These are phyloP conservation scores for Colletotrichum sp. DNA, from an alignment of 2,329 filamentous ascomycete species.

Conservation along the genomic window DNA sequence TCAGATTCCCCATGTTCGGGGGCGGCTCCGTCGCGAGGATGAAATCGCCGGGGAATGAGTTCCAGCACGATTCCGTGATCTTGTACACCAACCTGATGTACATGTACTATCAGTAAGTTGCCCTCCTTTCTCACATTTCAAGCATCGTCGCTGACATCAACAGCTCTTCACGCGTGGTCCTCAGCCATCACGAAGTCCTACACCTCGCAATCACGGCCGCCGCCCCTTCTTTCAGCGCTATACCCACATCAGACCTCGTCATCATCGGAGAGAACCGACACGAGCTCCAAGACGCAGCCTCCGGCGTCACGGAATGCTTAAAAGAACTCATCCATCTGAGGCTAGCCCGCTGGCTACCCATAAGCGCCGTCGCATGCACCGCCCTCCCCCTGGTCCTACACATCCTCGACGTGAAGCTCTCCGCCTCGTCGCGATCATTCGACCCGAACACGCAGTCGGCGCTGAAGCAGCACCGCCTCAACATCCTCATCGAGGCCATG, in stretches of 20 bases:
- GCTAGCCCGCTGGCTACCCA: constrained; percentile 50
- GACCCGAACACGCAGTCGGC: constrained; percentile 37
- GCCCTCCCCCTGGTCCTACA: constrained; percentile 37
- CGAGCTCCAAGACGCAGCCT: constrained; percentile 49
- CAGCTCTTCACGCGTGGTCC: constrained; percentile 46
- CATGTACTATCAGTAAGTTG: constrained; percentile 56
- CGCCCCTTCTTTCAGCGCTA: constrained; percentile 34
- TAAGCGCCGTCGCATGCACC: constrained; percentile 45
- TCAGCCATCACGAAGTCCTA: constrained; percentile 53
- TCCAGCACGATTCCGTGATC: constrained; percentile 45
- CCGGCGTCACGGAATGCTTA: constrained; percentile 48
- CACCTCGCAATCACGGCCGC: constrained; percentile 46
- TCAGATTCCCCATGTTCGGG: constrained; percentile 43
- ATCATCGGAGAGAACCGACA: constrained; percentile 44
- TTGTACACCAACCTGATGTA: constrained; percentile 54
- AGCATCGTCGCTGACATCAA: not conserved
- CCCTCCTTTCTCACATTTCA: fast-evolving
- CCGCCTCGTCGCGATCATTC: constrained; percentile 23
- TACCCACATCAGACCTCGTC: constrained; percentile 33
- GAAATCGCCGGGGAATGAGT: constrained; percentile 31
- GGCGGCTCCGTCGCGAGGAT: constrained; percentile 31
- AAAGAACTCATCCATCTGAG: constrained; percentile 52
- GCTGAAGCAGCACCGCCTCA: constrained; percentile 47
- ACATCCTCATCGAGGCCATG: constrained; percentile 51
- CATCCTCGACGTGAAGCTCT: constrained; percentile 40